Conservation (phyloP, 306 rosid species). For the Castanospermum australe region DNA sequence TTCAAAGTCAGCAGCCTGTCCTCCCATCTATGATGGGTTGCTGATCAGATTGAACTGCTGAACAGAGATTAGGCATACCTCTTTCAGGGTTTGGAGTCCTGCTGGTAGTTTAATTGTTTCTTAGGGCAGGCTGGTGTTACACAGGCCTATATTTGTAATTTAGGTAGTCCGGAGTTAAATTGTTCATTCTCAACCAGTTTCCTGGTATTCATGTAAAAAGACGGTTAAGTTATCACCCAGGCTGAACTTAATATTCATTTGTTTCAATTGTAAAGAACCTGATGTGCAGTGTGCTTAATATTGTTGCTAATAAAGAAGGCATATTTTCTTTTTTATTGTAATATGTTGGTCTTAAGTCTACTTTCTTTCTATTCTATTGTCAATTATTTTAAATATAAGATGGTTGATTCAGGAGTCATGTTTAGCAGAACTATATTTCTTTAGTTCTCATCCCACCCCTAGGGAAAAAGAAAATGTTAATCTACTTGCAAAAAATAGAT, state of each 20-base stretch:
- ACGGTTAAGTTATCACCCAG: background rate
- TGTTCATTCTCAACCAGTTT: slow-evolving; percentile 1
- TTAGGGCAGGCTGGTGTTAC: background rate
- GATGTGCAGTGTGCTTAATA: background rate
- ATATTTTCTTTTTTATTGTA: background rate
- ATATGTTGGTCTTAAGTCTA: background rate
- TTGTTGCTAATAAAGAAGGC: background rate
- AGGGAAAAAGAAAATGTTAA: background rate
- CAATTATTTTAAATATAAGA: background rate
- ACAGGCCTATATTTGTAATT: background rate
- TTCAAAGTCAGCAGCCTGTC: background rate
- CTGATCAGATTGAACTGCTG: background rate
- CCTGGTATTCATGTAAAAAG: background rate
- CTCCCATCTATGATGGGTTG: background rate
- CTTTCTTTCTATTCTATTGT: background rate
- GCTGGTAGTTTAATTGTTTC: slow-evolving; percentile 1
- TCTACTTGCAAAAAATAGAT: background rate
- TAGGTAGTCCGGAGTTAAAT: background rate
- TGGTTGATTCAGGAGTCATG: background rate
- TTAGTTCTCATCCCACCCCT: background rate
- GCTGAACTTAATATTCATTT: background rate
- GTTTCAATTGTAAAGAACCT: background rate
- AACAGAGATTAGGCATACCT: background rate
- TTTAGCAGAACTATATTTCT: background rate
- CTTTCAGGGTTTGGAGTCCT: slow-evolving; percentile 6